Percentiles rank a stretch among this genome's conserved stretches.
phyloP scores from a whole-genome alignment of 2,329 filamentous ascomycete species.

The Macrophomina phaseolina region DNA sequence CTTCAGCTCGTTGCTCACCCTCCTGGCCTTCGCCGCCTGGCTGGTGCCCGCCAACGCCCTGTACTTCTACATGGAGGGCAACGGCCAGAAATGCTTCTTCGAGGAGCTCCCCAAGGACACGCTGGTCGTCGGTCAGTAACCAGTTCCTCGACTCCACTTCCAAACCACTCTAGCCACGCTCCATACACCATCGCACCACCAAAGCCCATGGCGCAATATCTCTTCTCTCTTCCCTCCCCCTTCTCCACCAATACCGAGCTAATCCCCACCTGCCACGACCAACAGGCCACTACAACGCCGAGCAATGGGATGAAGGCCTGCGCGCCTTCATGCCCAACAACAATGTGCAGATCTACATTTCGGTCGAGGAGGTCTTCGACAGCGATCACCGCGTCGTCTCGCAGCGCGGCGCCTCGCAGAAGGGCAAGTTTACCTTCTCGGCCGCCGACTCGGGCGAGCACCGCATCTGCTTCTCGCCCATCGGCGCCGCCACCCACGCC shows the following conservation, averaged over 20 bases:
- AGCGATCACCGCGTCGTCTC: constrained; percentile 95
- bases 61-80: constrained; percentile 94
- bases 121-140: constrained; percentile 77
- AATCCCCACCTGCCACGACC: neutral
- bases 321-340: constrained; percentile 74
- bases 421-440: constrained; percentile 92
- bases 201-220: neutral
- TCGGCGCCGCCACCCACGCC: constrained; percentile 70
- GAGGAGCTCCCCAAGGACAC: constrained; percentile 98
- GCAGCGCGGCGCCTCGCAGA: constrained; percentile 71
- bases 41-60: constrained; percentile 75
- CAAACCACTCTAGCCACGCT: neutral
- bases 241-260: neutral
- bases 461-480: constrained; percentile 90
- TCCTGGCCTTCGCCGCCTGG: constrained; percentile 68
- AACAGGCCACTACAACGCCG: constrained; percentile 79
- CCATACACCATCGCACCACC: neutral
- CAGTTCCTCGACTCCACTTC: neutral
- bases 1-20: constrained; percentile 51
- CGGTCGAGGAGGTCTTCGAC: constrained; percentile 96
- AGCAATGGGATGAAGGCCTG: constrained; percentile 77
- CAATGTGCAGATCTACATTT: constrained; percentile 83
- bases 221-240: neutral
- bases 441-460: constrained; percentile 95
- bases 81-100: constrained; percentile 91